A percentile compares a stretch with the other conserved stretches of the same genome.
These are phyloP conservation scores for Colletotrichum spinosum DNA, from an alignment of 2,329 filamentous ascomycete genomes.

Conservation along the genomic window DNA sequence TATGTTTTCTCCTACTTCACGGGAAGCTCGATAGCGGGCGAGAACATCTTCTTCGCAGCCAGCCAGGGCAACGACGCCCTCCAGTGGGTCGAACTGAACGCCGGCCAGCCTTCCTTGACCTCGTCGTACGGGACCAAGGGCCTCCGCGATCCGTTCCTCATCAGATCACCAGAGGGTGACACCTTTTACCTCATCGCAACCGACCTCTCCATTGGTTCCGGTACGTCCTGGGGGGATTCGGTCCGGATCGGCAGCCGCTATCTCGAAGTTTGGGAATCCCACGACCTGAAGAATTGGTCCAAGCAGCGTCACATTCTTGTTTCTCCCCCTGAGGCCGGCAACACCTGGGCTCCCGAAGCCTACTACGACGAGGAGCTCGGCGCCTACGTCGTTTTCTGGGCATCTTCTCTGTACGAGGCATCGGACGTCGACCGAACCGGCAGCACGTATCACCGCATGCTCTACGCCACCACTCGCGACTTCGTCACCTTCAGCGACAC, in stretches of 20 bases:
- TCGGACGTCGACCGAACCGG: constrained; percentile 54
- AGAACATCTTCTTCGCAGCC: constrained; percentile 65
- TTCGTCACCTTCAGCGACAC: constrained; percentile 62
- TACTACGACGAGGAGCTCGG: constrained; percentile 58
- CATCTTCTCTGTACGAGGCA: constrained; percentile 53
- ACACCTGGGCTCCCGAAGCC: constrained; percentile 66
- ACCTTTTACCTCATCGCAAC: constrained; percentile 65
- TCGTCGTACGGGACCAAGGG: constrained; percentile 61
- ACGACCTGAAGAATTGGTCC: constrained; percentile 63
- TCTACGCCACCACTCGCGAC: constrained; percentile 62
- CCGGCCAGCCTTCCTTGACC: constrained; percentile 56
- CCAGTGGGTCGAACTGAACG: constrained; percentile 62
- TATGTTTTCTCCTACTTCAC: constrained; percentile 67
- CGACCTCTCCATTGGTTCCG: constrained; percentile 64
- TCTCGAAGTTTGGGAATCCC: constrained; percentile 65
- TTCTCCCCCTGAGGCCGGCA: constrained; percentile 61
- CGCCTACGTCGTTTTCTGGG: constrained; percentile 60
- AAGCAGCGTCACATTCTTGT: constrained; percentile 61
- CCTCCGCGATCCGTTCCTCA: constrained; percentile 64
- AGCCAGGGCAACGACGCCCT: constrained; percentile 65
- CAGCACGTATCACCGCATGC: constrained; percentile 62
- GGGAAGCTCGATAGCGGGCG: constrained; percentile 54
- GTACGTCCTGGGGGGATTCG: constrained; percentile 62
- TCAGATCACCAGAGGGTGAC: constrained; percentile 61
- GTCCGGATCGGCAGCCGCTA: constrained; percentile 61